Base-by-base conservation (phyloP, 352 stramenopile species). In the Phytophthora melonis region DNA sequence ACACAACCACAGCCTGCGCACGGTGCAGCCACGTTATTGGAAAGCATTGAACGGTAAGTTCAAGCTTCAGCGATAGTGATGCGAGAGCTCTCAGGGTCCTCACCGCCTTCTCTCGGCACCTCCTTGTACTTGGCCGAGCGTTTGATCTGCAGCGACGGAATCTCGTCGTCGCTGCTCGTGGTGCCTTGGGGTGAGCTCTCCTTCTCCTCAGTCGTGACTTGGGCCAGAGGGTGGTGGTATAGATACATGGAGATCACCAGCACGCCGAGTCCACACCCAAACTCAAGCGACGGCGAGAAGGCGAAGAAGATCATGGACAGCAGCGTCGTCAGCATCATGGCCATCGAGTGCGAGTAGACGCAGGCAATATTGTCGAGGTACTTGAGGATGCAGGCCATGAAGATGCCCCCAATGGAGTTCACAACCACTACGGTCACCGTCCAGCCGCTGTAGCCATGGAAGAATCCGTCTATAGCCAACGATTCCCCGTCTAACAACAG, bases 301-400 rank as follows among this genome's bases (percentile, higher is more conserved):
- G 77, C 43, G 71, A 97, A 94, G 59, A 97, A 95, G 32, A 97
- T 32, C 79, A 97, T 95, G 5, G 87, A 96, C 53, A 94, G 80
- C 53, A 94, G 58, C 74, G 91, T 94, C 54, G 90, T 97, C 56
- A 97, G 80, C 84, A 96, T 93, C 90, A 97, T 97, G 21, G 89
- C 90, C 52, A 97, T 82, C 41, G 88, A 88, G 67, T 97, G 87
- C 34, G 88, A 86, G 78, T 94, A 95, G 1, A 95, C 88, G 49
- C 85, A 93, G 30, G 88, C 90, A 18, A 97, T 97, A 72, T 97
- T 97, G 78, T 97, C 90, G 32, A 97, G 67, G 75, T 88, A 97
- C 71, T 96, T 95, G 74, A 97, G 84, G 45, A 97, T 93, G 43
- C 87, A 82, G n/a, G 84, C 89, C 77, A 96, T 89, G 36, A 75